Base-by-base conservation (phyloP, 2,329 filamentous ascomycete species). In the Ceratocystis huliohia region DNA sequence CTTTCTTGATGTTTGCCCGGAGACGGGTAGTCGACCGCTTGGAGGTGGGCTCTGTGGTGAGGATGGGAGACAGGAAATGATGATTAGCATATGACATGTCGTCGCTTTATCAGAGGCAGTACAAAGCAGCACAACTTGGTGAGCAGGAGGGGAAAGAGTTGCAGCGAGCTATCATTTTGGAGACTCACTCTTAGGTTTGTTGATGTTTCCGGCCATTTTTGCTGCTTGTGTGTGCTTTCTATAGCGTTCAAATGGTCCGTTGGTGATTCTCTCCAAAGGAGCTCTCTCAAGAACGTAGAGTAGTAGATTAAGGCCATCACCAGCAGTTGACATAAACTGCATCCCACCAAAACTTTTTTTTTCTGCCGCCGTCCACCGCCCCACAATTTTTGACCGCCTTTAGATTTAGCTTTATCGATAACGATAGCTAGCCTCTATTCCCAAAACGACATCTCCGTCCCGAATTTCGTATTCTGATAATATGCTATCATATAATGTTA, bases 1-100 rank as follows among this genome's bases (percentile, higher is more conserved):
- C 87, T 78, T 99, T 99, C 75, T 96, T 85, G 77, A 99, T 97
- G 79, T 96, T 96, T 80, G 96, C 87, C 70, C 93, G 87, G 73
- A 99, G 83, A 68, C 94, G 91, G 73, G 93, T 89, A 57, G 93
- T 86, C 71, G 84, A 85, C 76, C 94, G 88, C 84, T 99, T 99
- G 66, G 93, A 97, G 78, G 88, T 91, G 74, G 93, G 94, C 78
- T 96, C 91, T 96, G 72, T 2, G 13, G 10, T 2, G 4, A 67
- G 1, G 50, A 53, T 20, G 10, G 8, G n/a, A 15, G 1, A 2
- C 22, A 33, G 15, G 15, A 28, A 15, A 28, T 5, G 44, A 7
- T 44, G 37, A 5, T n/a, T 22, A 44, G 53, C 37, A 30, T 15
- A 41, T 30, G 56, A 2, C 25, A n/a, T 30, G 25, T 13, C 22